Conservation (phyloP, 1,139 yeast genomes). For the Wickerhamomyces sp. region DNA sequence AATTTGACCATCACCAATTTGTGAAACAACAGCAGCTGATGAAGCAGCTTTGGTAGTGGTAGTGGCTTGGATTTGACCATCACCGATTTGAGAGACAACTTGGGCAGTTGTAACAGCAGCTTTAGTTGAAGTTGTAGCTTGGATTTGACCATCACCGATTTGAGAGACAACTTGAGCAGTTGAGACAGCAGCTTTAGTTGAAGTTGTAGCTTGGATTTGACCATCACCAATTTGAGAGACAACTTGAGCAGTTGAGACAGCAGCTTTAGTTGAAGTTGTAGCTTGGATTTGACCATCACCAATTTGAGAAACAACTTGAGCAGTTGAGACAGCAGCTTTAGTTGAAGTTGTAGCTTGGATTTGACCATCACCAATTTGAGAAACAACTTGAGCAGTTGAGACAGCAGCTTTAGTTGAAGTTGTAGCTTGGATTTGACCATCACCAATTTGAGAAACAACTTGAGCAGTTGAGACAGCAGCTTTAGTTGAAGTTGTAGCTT, state of each 20-base stretch:
- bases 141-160: constrained; percentile 27
- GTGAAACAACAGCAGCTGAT: constrained; percentile 2
- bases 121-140: constrained; percentile 3
- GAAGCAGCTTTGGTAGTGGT: constrained; percentile 6
- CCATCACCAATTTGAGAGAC: constrained; percentile 56
- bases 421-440: constrained; percentile 57
- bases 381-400: constrained; percentile 4
- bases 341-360: constrained; percentile 20
- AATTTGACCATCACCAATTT: constrained; percentile 14
- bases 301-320: constrained; percentile 41
- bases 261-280: constrained; percentile 21
- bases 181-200: too few species aligned
- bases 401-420: constrained; percentile 23
- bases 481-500: constrained; percentile 37
- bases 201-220: constrained; percentile 33
- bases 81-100: constrained; percentile 14
- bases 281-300: constrained; percentile 62
- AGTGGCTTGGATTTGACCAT: constrained; percentile 18
- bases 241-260: constrained; percentile 21
- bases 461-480: neutral
- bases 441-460: constrained; percentile 46
- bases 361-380: constrained; percentile 15
- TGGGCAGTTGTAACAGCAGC: constrained; percentile 19
- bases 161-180: constrained; percentile 18
- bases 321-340: constrained; percentile 10